A percentile compares a stretch with the other conserved stretches of the same genome.
These are phyloP conservation scores for Paramecium primaurelia DNA, from an alignment of 73 alveolate genomes.

Conservation along the genomic window DNA sequence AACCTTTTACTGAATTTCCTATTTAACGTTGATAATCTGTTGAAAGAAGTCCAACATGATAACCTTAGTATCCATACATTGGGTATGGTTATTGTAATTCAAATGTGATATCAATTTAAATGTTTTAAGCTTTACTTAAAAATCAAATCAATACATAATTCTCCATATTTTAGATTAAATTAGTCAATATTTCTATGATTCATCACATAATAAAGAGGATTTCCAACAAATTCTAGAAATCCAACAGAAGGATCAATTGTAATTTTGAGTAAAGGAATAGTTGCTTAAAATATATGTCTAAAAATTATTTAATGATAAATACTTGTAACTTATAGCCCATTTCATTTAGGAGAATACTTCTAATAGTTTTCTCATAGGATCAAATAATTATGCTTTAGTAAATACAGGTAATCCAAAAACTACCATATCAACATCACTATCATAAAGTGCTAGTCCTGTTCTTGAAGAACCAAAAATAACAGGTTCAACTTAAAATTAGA, in stretches of 20 bases:
- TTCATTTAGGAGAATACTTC: not conserved
- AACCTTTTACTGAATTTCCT: not conserved
- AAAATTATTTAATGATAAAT: not conserved
- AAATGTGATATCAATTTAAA: not conserved
- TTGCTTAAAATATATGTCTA: slow-evolving; percentile 34
- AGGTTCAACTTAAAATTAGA: not conserved
- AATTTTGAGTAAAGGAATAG: not conserved
- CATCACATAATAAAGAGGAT: not conserved
- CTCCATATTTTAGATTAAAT: not conserved
- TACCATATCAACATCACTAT: slow-evolving; percentile 42
- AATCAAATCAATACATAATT: not conserved
- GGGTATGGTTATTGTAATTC: not conserved
- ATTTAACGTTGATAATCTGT: not conserved
- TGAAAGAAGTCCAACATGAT: slow-evolving; percentile 12
- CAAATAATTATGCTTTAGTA: not conserved
- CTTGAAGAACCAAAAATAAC: not conserved
- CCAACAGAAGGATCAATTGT: slow-evolving; percentile 10
- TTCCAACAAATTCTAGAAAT: not conserved
- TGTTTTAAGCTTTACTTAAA: not conserved
- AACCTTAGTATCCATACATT: not conserved
- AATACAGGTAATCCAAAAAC: not conserved
- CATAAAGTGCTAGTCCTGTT: slow-evolving; percentile 22
- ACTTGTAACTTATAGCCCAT: slow-evolving; percentile 29
- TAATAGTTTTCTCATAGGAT: not conserved
- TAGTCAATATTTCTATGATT: not conserved